These are phyloP conservation scores for Mycena vitilis DNA, from an alignment of 768 basidiomycete genomes.

Conservation along the genomic window DNA sequence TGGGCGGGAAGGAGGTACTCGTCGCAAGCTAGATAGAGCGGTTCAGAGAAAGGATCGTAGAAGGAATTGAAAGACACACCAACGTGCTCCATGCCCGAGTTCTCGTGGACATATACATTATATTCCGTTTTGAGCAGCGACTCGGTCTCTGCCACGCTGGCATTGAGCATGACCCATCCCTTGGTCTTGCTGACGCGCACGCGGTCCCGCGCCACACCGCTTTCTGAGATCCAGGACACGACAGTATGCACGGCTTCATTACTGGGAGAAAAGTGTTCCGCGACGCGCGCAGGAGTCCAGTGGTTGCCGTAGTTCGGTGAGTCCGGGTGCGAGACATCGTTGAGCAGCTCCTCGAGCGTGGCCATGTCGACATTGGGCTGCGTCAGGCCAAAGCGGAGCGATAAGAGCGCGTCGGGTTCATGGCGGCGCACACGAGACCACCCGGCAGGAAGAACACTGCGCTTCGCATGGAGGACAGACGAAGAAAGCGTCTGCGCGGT, in stretches of 20 bases:
- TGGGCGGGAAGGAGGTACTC: constrained; percentile 50
- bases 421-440: constrained; percentile 55
- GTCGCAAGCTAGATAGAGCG: constrained; percentile 47
- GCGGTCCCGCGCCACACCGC: constrained; percentile 53
- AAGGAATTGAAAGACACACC: constrained; percentile 42
- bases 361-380: constrained; percentile 56
- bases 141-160: constrained; percentile 55
- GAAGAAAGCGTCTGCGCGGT: constrained; percentile 44
- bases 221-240: constrained; percentile 54
- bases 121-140: constrained; percentile 56
- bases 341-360: constrained; percentile 56
- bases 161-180: constrained; percentile 54
- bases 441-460: constrained; percentile 51
- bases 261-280: constrained; percentile 58
- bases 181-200: constrained; percentile 52
- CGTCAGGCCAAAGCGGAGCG: constrained; percentile 60
- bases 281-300: constrained; percentile 57
- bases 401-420: constrained; percentile 50
- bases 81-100: constrained; percentile 49
- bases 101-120: constrained; percentile 53
- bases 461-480: constrained; percentile 56
- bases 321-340: constrained; percentile 62
- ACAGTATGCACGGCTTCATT: constrained; percentile 55
- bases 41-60: background rate
- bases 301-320: constrained; percentile 64